Base-by-base conservation (phyloP, 1,284 basidiomycete genomes). In the Trichosporon coremiiforme region DNA sequence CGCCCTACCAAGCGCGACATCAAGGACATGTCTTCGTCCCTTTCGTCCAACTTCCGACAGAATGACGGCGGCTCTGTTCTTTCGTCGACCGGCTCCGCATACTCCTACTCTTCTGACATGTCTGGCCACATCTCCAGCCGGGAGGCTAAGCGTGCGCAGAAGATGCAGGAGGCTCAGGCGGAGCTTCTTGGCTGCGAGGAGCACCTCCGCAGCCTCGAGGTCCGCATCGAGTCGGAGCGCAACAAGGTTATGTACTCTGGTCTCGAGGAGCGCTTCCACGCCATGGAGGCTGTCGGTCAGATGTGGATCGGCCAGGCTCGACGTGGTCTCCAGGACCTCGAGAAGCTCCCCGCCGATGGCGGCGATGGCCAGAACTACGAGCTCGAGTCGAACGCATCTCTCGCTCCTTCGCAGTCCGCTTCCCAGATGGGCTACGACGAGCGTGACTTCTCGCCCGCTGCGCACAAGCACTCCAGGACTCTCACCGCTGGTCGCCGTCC, bases 321-420 rank as follows among this genome's bases (percentile, higher is more conserved):
- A 65, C 71, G 75, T 15, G 83, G 83, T 55, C 68, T 84, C 60
- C 73, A 74, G n/a, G 83, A 83, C 71, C 71, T 84, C 33, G 81
- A 83, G 55, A 64, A 69, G 66, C 65, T 72, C 2, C 68, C 74
- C 74, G 47, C 76, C 79, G 25, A 76, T 8, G 33, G 4, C 75
- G 10, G 67, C 75, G 20, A 77, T 80, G 70, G 79, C 82, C 4
- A 82, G 72, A 80, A 82, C 71, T 84, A 73, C 70, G 83, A 84
- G 74, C 73, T 83, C 65, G 81, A 84, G 71, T 84, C 83, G 25
- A 84, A 84, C 74, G 80, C 78, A 17, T 84, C 83, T 0, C 72
- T 84, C n/a, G 82, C 82, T 0, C 83, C 83, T 0, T 84, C 82
- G 0, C 82, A 84, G 74, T 84, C 83, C 17, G 83, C 83, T 2